A percentile compares a stretch with the other conserved stretches of the same genome.
phyloP scores from a whole-genome alignment of 768 basidiomycete species.

The Boletus tylopilopsis region DNA sequence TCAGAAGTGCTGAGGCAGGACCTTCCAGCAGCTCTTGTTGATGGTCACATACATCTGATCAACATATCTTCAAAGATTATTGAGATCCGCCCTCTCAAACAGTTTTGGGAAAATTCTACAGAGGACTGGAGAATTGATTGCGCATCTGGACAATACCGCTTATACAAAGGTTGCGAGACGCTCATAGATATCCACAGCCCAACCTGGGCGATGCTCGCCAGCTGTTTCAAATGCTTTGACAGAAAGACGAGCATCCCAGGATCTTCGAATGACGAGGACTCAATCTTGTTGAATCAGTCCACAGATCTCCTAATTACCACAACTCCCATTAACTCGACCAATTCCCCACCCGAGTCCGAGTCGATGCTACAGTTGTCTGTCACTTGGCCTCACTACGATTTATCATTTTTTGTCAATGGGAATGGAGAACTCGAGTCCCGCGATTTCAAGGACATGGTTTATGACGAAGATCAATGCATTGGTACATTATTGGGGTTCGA shows the following conservation, averaged over 20 bases:
- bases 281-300: background rate
- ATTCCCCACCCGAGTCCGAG: background rate
- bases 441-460: background rate
- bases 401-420: background rate
- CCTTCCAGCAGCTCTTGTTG: constrained; percentile 14
- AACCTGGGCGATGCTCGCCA: too few relatives aligned
- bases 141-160: background rate
- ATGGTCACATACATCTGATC: constrained; percentile 23
- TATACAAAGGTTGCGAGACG: background rate
- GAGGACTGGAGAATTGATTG: constrained; percentile 20
- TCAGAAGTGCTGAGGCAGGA: constrained; percentile 7
- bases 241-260: background rate
- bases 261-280: too few relatives aligned
- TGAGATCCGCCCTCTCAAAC: constrained; percentile 21
- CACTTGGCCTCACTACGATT: background rate
- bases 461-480: background rate
- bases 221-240: background rate
- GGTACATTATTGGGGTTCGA: too few relatives aligned
- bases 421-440: background rate
- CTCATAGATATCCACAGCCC: constrained; percentile 17
- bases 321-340: too few relatives aligned
- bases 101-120: constrained; percentile 15
- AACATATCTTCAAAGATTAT: constrained; percentile 10
- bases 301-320: background rate
- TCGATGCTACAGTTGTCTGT: too few relatives aligned